Percentiles rank a stretch among this genome's conserved stretches.
Conservation (phyloP, 495 filamentous ascomycete species). For the Talaromyces thailandensis region DNA sequence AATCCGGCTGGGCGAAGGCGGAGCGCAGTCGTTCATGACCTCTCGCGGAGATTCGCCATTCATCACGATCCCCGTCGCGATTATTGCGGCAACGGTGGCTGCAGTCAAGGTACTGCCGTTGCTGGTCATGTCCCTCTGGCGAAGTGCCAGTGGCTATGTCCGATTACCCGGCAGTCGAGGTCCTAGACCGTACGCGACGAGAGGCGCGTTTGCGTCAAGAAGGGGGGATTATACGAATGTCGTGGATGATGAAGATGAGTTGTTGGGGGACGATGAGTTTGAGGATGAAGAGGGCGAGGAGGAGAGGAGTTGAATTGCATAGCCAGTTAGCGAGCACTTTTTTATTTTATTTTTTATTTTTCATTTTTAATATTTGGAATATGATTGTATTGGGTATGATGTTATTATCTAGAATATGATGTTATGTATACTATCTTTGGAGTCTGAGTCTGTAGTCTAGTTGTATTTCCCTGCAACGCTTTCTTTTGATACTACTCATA, state of each 20-base stretch:
- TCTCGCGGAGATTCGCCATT: conserved; percentile 48
- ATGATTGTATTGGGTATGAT: neutral
- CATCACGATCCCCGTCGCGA: conserved; percentile 70
- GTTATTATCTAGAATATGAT: conserved; percentile 1
- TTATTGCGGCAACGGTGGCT: conserved; percentile 67
- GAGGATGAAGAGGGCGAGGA: conserved; percentile 93
- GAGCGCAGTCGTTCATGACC: conserved; percentile 41
- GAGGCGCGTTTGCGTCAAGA: conserved; percentile 76
- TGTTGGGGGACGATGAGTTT: conserved; percentile 75
- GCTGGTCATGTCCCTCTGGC: conserved; percentile 56
- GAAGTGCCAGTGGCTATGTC: conserved; percentile 41
- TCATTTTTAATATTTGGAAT: neutral
- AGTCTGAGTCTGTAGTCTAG: neutral
- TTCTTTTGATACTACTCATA: no score
- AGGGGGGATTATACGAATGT: conserved; percentile 79
- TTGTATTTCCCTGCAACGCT: neutral
- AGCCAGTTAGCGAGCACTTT: neutral
- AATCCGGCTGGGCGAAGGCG: conserved; percentile 66
- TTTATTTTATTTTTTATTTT: neutral
- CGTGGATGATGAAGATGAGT: conserved; percentile 86
- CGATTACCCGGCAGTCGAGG: conserved; percentile 27
- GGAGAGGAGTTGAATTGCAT: conserved; percentile 30
- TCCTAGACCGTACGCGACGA: conserved; percentile 65
- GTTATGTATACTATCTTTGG: neutral
- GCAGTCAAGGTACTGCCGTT: conserved; percentile 67